A percentile compares a stretch with the other conserved stretches of the same genome.
phyloP scores from a whole-genome alignment of 352 stramenopile genomes.

The Albugo candida region DNA sequence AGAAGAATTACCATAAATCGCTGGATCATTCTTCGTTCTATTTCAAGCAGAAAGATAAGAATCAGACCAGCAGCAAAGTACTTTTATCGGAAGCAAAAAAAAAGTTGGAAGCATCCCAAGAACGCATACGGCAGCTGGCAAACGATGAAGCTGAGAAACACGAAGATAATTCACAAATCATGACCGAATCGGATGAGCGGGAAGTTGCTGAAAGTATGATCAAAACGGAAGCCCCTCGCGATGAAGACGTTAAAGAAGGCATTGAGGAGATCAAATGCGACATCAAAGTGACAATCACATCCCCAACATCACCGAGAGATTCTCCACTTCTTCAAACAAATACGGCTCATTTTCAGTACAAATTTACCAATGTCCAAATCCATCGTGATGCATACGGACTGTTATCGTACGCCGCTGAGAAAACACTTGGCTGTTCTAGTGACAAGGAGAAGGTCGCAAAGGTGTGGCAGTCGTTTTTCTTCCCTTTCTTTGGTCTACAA shows the following conservation, averaged over 20 bases:
- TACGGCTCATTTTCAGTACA: slow-evolving; percentile 44
- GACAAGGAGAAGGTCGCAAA: slow-evolving; percentile 77
- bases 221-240: neutral
- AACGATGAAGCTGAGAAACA: neutral
- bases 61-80: slow-evolving; percentile 88
- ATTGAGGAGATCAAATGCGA: neutral
- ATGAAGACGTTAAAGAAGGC: neutral
- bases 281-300: neutral
- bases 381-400: slow-evolving; percentile 70
- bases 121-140: slow-evolving; percentile 9
- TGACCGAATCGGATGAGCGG: neutral
- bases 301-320: slow-evolving; percentile 12
- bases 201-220: neutral
- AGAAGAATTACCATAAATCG: slow-evolving; percentile 97
- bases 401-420: slow-evolving; percentile 62
- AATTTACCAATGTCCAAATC: slow-evolving; percentile 52
- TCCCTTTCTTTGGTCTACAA: slow-evolving; percentile 66
- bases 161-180: neutral
- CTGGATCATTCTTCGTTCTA: slow-evolving; percentile 98
- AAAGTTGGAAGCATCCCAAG: slow-evolving; percentile 33
- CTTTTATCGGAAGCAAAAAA: slow-evolving; percentile 81
- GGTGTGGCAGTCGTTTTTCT: slow-evolving; percentile 69
- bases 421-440: slow-evolving; percentile 39
- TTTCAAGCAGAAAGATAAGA: slow-evolving; percentile 98
- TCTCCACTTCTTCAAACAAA: slow-evolving; percentile 3